Evolutionary conservation across 768 basidiomycete genomes (phyloP).

Genomic region (Peribolospora baueri): DNA sequence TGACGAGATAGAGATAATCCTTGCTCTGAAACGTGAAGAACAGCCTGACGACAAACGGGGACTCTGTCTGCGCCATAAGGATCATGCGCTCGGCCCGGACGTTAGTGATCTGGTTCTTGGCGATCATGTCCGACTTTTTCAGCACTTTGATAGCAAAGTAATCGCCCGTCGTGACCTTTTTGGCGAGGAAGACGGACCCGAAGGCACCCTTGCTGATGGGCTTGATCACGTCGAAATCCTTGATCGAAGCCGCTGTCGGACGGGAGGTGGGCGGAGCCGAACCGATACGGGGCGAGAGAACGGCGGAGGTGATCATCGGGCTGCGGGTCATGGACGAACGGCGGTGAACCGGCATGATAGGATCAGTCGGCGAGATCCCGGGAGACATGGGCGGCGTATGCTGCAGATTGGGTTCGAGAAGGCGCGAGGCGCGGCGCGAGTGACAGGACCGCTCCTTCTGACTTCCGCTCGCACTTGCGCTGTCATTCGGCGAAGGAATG

Average conservation of each 20-base stretch:
- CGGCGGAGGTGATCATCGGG: constrained; percentile 17
- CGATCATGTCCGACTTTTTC: constrained; percentile 99
- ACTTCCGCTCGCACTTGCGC: too few species aligned
- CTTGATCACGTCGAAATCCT: constrained; percentile 98
- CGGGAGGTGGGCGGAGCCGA: constrained; percentile 52
- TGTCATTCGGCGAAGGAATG: too few species aligned
- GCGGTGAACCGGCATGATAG: neutral
- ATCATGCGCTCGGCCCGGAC: constrained; percentile 99
- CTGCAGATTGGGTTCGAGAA: neutral
- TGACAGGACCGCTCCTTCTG: too few species aligned
- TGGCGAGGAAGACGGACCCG: constrained; percentile 90
- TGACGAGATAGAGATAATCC: constrained; percentile 92
- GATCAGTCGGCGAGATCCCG: constrained; percentile 29
- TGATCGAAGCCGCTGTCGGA: constrained; percentile 71
- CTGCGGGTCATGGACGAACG: neutral
- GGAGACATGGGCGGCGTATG: constrained; percentile 23
- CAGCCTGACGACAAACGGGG: constrained; percentile 81
- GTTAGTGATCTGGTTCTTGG: constrained; percentile 99
- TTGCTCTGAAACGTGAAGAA: constrained; percentile 99
- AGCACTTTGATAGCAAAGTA: constrained; percentile 99
- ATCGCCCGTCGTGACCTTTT: constrained; percentile 93
- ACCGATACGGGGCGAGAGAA: constrained; percentile 67
- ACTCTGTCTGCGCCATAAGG: constrained; percentile 86
- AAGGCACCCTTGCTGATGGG: constrained; percentile 98
- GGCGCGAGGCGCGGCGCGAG: too few species aligned